Evolutionary conservation across 225 moss, liverwort and hornwort species (phyloP).

Genomic region (Takakia lepidozioides): DNA sequence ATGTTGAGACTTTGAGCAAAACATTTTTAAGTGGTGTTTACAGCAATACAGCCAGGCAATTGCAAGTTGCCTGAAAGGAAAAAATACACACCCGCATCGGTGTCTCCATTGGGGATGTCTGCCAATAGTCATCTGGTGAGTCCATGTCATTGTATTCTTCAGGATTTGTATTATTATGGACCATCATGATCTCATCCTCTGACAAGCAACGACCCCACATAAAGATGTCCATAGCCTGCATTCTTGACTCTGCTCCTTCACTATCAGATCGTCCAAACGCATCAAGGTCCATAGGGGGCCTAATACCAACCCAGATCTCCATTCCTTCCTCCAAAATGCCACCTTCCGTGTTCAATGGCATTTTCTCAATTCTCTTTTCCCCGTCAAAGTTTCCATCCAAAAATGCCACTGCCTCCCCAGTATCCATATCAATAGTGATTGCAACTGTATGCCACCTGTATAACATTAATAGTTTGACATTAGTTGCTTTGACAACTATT

Average conservation of each 20-base stretch:
- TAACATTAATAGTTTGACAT: too few relatives aligned
- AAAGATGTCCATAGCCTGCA: conserved; percentile 98
- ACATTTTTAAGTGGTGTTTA: too few relatives aligned
- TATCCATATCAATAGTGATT: conserved; percentile 76
- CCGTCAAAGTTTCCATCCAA: conserved; percentile 92
- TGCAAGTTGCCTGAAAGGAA: too few relatives aligned
- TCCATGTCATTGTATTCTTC: conserved; percentile 75
- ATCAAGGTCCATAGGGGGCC: conserved; percentile 98
- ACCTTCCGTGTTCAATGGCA: conserved; percentile 69
- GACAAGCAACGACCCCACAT: conserved; percentile 91
- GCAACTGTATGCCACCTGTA: conserved; percentile 95
- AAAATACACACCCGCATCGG: conserved; percentile 82
- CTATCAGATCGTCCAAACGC: conserved; percentile 98
- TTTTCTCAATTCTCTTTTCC: conserved; percentile 61
- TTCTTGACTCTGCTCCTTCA: conserved; percentile 96
- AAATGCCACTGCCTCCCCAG: conserved; percentile 81
- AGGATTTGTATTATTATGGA: conserved; percentile 73
- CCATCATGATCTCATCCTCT: conserved; percentile 84
- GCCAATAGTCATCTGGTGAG: conserved; percentile 85
- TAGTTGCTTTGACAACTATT: too few relatives aligned
- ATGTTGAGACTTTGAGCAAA: too few relatives aligned
- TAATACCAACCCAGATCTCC: conserved; percentile 93
- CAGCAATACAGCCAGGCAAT: too few relatives aligned
- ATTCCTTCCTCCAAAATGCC: conserved; percentile 92
- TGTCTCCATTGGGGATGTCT: conserved; percentile 87